phyloP scores from a whole-genome alignment of 257 asterid species.

The Prunella vulgaris region DNA sequence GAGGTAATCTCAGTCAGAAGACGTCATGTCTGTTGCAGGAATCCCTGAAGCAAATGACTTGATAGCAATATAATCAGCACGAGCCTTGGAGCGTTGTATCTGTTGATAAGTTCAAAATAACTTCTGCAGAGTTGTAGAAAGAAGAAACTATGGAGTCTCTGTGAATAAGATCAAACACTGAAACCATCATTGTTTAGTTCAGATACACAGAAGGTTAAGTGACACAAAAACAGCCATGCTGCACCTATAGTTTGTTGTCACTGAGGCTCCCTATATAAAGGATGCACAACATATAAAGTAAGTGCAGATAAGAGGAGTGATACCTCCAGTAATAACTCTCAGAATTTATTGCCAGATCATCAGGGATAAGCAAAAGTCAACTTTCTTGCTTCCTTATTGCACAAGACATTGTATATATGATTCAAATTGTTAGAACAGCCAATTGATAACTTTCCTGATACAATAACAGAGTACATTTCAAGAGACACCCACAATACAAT shows the following conservation, averaged over 20 bases:
- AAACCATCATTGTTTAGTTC: conserved; percentile 31
- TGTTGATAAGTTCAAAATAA: conserved; percentile 16
- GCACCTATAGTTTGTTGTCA: not conserved
- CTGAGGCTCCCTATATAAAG: not conserved
- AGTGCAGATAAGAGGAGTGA: not conserved
- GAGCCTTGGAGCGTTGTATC: conserved; percentile 33
- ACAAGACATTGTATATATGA: conserved; percentile 3
- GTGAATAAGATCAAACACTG: conserved; percentile 37
- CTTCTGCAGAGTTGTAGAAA: conserved; percentile 23
- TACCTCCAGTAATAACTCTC: conserved; percentile 4
- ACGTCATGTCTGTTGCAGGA: conserved; percentile 24
- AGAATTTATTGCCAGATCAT: conserved; percentile 15
- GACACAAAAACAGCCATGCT: conserved; percentile 10
- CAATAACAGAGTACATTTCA: conserved; percentile 1
- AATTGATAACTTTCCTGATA: not conserved
- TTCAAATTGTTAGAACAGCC: conserved; percentile 2
- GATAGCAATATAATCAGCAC: conserved; percentile 17
- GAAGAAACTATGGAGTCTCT: conserved; percentile 36
- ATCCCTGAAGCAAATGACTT: conserved; percentile 18
- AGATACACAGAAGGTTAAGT: not conserved
- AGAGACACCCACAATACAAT: conserved; percentile 17
- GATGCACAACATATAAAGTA: not conserved
- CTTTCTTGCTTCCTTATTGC: conserved; percentile 21
- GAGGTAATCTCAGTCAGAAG: conserved; percentile 39
- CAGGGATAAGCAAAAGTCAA: conserved; percentile 12